These are phyloP conservation scores for Venturia pyrina DNA, from an alignment of 2,329 filamentous ascomycete species.

Conservation along the genomic window DNA sequence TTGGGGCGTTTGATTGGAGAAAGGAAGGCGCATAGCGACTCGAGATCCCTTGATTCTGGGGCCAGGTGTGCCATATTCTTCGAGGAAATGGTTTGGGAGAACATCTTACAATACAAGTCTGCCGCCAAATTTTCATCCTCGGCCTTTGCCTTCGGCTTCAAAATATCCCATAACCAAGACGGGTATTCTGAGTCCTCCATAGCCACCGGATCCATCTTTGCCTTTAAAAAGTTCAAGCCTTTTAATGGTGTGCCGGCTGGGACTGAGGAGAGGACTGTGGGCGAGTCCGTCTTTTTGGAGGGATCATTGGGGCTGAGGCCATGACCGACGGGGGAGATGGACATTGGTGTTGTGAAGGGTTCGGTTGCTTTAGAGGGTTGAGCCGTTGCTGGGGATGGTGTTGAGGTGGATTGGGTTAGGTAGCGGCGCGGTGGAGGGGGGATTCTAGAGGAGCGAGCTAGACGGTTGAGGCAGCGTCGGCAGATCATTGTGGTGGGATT, in stretches of 20 bases:
- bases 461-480: conserved; percentile 9
- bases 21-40: background rate
- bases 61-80: background rate
- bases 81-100: background rate
- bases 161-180: conserved; percentile 65
- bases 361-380: conserved; percentile 30
- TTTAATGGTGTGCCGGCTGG: conserved; percentile 59
- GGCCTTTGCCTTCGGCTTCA: conserved; percentile 50
- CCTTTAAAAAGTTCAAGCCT: conserved; percentile 71
- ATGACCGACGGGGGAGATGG: conserved; percentile 22
- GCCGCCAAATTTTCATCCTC: conserved; percentile 47
- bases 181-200: conserved; percentile 68
- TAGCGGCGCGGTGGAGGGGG: background rate
- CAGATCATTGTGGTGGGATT: conserved; percentile 8
- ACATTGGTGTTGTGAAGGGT: conserved; percentile 33
- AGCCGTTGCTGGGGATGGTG: conserved; percentile 19
- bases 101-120: conserved; percentile 65
- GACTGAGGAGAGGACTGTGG: conserved; percentile 37
- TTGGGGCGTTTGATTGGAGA: background rate
- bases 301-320: conserved; percentile 20
- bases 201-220: conserved; percentile 61
- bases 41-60: background rate
- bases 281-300: conserved; percentile 18
- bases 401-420: background rate
- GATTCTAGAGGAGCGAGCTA: background rate